Base-by-base conservation (phyloP, 805 yeast species). In the Teunomyces tritomae region DNA sequence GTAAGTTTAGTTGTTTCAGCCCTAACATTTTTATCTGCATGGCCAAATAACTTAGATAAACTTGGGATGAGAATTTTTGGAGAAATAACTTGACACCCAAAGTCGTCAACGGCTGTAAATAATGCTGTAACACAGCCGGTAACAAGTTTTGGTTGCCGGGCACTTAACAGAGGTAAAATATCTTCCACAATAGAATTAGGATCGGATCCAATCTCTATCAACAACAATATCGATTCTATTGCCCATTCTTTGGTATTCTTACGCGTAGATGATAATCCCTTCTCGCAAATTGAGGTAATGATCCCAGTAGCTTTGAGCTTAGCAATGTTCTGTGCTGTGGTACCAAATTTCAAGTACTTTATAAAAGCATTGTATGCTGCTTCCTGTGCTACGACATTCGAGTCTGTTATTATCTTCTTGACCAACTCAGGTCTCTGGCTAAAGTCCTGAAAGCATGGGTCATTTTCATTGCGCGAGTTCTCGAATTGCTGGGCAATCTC, bases 371-470 rank as follows among this genome's bases (percentile, higher is more conserved):
- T 62, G 16, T 89, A 70, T 4, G 89, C 98, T 1, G 85, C 71
- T 59, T 94, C 98, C 54, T 90, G 96, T 0, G 98, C 96, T 13
- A 86, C 94, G 14, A 90, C 97, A 61, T 94, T 94, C 28, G 85
- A 64, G 62, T 94, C 99, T 2, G 80, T 73, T 6, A 87, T 83
- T 35, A 84, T 76, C 54, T 74, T 73, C 54, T 79, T 82, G 57
- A 84, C 71, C 2, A 77, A 45, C 8, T 79, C 84, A 0, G 89
- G 85, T 47, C 73, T 77, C 13, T 65, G 59, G 50, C 80, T 61
- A 59, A 78, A 81, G 3, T 70, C 70, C 17, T 64, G 65, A 57
- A 86, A 83, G 42, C 83, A 74, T 2, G 67, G 74, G 53, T 82
- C 89, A n/a, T 73, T 62, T 48, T 78, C 83, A 51, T 74, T 72